Evolutionary conservation across 2,329 filamentous ascomycete species (phyloP).

Genomic region (Botrytis byssoidea): DNA sequence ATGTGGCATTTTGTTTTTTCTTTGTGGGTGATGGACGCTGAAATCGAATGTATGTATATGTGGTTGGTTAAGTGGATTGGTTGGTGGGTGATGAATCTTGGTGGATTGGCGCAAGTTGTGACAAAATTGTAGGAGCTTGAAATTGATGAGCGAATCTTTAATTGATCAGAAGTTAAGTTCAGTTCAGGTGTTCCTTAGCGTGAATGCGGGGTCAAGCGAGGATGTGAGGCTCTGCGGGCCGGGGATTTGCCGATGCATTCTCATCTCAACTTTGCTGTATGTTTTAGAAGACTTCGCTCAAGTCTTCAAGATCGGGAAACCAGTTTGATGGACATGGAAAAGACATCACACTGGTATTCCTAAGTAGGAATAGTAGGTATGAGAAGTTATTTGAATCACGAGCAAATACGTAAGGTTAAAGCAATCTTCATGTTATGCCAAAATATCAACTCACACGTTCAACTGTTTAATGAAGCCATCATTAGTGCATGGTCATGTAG

Average conservation of each 20-base stretch:
- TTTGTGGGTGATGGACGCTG: not conserved
- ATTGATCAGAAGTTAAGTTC: not conserved
- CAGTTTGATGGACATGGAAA: too few species aligned
- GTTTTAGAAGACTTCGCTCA: not conserved
- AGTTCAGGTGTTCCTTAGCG: not conserved
- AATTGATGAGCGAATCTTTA: not conserved
- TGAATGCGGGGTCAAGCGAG: conserved; percentile 9
- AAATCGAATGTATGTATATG: not conserved
- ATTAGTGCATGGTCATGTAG: not conserved
- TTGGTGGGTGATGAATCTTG: not conserved
- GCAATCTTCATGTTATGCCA: not conserved
- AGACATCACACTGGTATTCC: not conserved
- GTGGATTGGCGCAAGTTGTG: not conserved
- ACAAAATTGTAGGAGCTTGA: not conserved
- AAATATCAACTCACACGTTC: not conserved
- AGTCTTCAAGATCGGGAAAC: not conserved
- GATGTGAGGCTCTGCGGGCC: conserved; percentile 1
- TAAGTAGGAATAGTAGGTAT: not conserved
- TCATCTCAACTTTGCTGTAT: not conserved
- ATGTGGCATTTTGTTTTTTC: conserved; percentile 64
- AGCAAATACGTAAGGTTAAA: not conserved
- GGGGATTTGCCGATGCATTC: not conserved
- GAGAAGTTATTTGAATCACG: not conserved
- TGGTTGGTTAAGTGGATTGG: not conserved
- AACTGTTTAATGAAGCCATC: not conserved